These are phyloP conservation scores for Aeschynomene evenia DNA, from an alignment of 306 rosid genomes.

Conservation along the genomic window DNA sequence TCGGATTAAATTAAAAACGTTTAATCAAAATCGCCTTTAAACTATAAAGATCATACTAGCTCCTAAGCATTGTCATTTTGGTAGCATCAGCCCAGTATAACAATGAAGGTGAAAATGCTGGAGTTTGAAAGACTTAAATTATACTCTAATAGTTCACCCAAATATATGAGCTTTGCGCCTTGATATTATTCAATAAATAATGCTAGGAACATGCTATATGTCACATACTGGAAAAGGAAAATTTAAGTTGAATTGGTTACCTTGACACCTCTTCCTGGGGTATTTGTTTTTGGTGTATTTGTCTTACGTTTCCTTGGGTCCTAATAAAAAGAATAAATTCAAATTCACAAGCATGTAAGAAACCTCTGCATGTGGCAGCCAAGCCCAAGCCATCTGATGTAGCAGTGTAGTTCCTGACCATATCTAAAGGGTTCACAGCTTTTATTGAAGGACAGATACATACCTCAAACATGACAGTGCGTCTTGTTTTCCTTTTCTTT, in stretches of 20 bases:
- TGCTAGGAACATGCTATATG: not conserved
- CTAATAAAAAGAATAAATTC: slow-evolving; percentile 43
- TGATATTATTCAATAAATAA: slow-evolving; percentile 16
- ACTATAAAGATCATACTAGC: slow-evolving; percentile 5
- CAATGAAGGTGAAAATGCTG: slow-evolving; percentile 7
- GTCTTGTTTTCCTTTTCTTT: slow-evolving; percentile 84
- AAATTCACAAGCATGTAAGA: slow-evolving; percentile 28
- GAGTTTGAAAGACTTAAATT: slow-evolving; percentile 16
- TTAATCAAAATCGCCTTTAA: not conserved
- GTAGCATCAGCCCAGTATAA: slow-evolving; percentile 20
- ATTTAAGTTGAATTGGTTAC: slow-evolving; percentile 43
- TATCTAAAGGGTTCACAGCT: slow-evolving; percentile 3
- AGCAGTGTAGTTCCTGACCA: slow-evolving; percentile 4
- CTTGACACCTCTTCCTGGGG: slow-evolving; percentile 68
- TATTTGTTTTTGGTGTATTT: slow-evolving; percentile 65
- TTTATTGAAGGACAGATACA: slow-evolving; percentile 31
- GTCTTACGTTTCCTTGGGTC: slow-evolving; percentile 74
- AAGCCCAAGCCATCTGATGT: slow-evolving; percentile 21
- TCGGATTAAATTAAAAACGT: not conserved
- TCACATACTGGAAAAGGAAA: slow-evolving; percentile 5
- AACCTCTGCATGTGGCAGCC: slow-evolving; percentile 17
- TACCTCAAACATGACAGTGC: slow-evolving; percentile 95
- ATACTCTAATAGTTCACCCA: slow-evolving; percentile 15
- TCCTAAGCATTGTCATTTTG: slow-evolving; percentile 18
- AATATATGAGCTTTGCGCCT: slow-evolving; percentile 5